phyloP scores from a whole-genome alignment of 441 rosid species.

The Mallotus repandus region DNA sequence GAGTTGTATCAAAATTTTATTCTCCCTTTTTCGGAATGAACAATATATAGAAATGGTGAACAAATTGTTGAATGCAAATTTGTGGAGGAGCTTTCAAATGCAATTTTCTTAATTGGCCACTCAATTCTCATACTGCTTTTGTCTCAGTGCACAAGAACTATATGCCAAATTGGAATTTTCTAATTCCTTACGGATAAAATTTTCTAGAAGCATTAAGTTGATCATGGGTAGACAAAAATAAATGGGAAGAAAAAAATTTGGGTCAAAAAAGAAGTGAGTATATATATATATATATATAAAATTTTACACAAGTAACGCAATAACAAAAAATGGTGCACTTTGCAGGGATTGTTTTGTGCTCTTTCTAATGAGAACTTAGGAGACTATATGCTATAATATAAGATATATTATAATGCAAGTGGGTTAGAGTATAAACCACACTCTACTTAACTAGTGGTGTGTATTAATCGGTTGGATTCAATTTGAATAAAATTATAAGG shows the following conservation, averaged over 20 bases:
- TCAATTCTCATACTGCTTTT: not conserved
- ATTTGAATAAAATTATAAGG: too few species aligned
- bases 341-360: not conserved
- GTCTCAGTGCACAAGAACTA: not conserved
- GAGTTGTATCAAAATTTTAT: too few species aligned
- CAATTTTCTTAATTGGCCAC: slow-evolving; percentile 4
- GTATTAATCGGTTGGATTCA: too few species aligned
- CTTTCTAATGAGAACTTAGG: not conserved
- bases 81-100: slow-evolving; percentile 5
- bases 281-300: too few species aligned
- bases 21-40: not conserved
- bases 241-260: not conserved
- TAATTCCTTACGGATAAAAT: not conserved
- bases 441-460: too few species aligned
- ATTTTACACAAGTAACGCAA: not conserved
- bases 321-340: not conserved
- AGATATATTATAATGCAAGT: not conserved
- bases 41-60: not conserved
- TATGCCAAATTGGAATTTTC: not conserved
- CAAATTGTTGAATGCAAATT: slow-evolving; percentile 6
- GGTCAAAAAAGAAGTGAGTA: not conserved
- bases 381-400: not conserved
- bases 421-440: not conserved
- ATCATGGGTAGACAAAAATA: not conserved
- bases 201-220: not conserved